These are phyloP conservation scores for Diaporthe sp. DNA, from an alignment of 2,329 filamentous ascomycete species.

Conservation along the genomic window DNA sequence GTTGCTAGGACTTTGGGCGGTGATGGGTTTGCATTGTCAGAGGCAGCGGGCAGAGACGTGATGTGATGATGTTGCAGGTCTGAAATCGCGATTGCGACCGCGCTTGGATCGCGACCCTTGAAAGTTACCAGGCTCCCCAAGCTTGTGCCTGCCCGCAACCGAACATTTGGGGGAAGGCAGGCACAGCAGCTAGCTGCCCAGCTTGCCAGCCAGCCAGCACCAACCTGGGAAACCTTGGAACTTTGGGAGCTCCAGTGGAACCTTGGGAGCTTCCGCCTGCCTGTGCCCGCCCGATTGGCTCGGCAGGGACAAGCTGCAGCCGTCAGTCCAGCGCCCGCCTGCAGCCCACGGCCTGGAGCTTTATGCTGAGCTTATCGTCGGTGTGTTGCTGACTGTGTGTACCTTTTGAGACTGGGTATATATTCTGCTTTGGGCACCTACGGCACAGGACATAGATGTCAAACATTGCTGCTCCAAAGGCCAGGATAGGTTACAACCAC, in stretches of 20 bases:
- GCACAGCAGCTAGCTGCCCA: not conserved
- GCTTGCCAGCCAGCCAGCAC: not conserved
- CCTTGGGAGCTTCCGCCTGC: constrained; percentile 23
- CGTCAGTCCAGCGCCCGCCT: constrained; percentile 5
- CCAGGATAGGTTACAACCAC: too few relatives aligned
- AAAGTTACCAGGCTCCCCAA: constrained; percentile 8
- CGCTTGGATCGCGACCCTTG: constrained; percentile 33
- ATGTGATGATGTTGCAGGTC: constrained; percentile 11
- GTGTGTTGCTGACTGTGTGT: not conserved
- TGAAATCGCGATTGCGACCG: constrained; percentile 36
- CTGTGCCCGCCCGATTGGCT: constrained; percentile 37
- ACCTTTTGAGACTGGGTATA: not conserved
- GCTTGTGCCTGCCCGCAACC: constrained; percentile 3
- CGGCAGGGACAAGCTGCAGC: constrained; percentile 27
- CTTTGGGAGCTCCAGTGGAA: constrained; percentile 30
- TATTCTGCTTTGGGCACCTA: not conserved
- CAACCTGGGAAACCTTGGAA: not conserved
- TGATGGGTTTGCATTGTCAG: constrained; percentile 36
- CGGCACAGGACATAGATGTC: not conserved
- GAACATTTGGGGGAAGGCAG: not conserved
- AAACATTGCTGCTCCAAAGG: not conserved
- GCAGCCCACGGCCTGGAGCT: not conserved
- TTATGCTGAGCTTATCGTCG: not conserved
- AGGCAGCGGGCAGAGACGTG: not conserved
- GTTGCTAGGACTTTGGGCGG: constrained; percentile 32